phyloP scores from a whole-genome alignment of 2,329 filamentous ascomycete species.

The Fusarium nematophilum region DNA sequence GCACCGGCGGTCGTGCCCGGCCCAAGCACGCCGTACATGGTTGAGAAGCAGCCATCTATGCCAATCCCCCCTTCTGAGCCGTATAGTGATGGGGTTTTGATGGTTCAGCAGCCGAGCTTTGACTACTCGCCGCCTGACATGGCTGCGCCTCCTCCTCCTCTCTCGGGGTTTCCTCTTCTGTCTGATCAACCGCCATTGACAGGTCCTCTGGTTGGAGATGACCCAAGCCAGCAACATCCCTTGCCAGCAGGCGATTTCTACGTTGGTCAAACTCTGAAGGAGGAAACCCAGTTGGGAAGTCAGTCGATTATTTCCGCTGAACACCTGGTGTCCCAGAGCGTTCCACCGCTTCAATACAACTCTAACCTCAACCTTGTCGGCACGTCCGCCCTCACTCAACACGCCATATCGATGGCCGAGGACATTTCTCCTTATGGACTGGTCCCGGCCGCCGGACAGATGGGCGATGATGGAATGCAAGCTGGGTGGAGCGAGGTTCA shows the following conservation, averaged over 20 bases:
- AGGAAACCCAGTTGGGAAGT: constrained; percentile 32
- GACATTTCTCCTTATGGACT: constrained; percentile 32
- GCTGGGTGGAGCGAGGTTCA: constrained; percentile 34
- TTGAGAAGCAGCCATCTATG: constrained; percentile 44
- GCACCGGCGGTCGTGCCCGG: constrained; percentile 43
- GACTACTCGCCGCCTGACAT: constrained; percentile 32
- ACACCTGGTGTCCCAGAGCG: constrained; percentile 28
- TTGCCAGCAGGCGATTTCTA: constrained; percentile 37
- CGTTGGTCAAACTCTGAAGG: constrained; percentile 30
- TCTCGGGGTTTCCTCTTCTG: constrained; percentile 38
- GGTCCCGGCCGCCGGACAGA: constrained; percentile 20
- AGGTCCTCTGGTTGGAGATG: constrained; percentile 29
- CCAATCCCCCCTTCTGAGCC: constrained; percentile 30
- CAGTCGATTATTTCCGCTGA: constrained; percentile 30
- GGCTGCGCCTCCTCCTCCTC: constrained; percentile 30
- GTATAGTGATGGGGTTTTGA: constrained; percentile 27
- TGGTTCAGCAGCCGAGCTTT: constrained; percentile 27
- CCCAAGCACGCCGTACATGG: constrained; percentile 47
- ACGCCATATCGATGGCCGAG: constrained; percentile 23
- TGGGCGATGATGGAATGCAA: constrained; percentile 18
- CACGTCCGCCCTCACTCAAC: constrained; percentile 25
- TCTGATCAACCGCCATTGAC: constrained; percentile 31
- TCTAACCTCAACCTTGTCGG: constrained; percentile 27
- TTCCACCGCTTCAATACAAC: constrained; percentile 36
- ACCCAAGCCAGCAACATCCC: constrained; percentile 26